These are phyloP conservation scores for Ceratobasidium sp. DNA, from an alignment of 1,284 basidiomycete species.

Conservation along the genomic window DNA sequence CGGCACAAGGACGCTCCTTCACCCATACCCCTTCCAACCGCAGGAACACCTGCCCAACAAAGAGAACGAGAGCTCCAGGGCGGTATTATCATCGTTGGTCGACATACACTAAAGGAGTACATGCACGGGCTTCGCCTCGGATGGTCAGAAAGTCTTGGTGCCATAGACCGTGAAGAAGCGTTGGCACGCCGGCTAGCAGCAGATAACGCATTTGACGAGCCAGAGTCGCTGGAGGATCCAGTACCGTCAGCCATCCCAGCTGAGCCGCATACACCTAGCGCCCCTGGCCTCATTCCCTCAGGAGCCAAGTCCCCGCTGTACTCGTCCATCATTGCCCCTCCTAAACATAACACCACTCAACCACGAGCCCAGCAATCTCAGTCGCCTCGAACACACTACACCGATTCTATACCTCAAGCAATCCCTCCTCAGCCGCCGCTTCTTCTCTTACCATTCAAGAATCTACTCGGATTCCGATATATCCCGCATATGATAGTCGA, in stretches of 20 bases:
- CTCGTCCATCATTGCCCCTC: slow-evolving; percentile 49
- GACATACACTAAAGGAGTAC: slow-evolving; percentile 94
- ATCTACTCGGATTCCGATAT: slow-evolving; percentile 86
- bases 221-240: slow-evolving; percentile 45
- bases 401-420: slow-evolving; percentile 58
- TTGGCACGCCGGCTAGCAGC: slow-evolving; percentile 74
- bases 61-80: slow-evolving; percentile 77
- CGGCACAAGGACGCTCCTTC: slow-evolving; percentile 46
- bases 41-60: slow-evolving; percentile 58
- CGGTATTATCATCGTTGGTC: slow-evolving; percentile 87
- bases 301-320: slow-evolving; percentile 43
- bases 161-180: slow-evolving; percentile 78
- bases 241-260: slow-evolving; percentile 37
- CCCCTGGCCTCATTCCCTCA: slow-evolving; percentile 48
- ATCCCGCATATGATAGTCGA: slow-evolving; percentile 91
- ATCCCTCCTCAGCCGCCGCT: slow-evolving; percentile 86
- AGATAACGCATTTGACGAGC: slow-evolving; percentile 83
- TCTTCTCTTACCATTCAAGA: slow-evolving; percentile 86
- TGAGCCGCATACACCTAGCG: slow-evolving; percentile 35
- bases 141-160: slow-evolving; percentile 80
- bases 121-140: slow-evolving; percentile 86
- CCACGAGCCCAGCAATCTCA: slow-evolving; percentile 17
- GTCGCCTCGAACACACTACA: slow-evolving; percentile 53
- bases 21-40: slow-evolving; percentile 65
- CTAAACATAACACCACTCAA: slow-evolving; percentile 16